phyloP scores from a whole-genome alignment of 2,329 filamentous ascomycete genomes.

The Colletotrichum simmondsii region DNA sequence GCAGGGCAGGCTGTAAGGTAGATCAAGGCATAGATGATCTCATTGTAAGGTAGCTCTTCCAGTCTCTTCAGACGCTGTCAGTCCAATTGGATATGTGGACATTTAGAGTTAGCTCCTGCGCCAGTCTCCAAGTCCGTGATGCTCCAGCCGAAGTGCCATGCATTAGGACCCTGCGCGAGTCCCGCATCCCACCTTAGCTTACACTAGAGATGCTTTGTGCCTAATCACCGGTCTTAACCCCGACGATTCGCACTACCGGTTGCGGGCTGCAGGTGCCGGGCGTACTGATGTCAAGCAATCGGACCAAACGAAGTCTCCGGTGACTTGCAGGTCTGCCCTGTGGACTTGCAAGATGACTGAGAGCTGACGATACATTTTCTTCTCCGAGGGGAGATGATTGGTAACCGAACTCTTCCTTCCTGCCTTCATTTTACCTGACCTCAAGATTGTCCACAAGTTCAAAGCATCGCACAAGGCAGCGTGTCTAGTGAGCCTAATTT shows the following conservation, averaged over 20 bases:
- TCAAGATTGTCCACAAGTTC: no score
- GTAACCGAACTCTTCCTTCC: background rate
- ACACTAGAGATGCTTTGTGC: no score
- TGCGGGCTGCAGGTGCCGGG: background rate
- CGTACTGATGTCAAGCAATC: background rate
- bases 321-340: background rate
- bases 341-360: background rate
- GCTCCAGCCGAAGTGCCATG: constrained; percentile 2
- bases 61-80: background rate
- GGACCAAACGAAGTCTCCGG: background rate
- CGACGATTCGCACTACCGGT: background rate
- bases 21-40: constrained; percentile 6
- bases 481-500: no score
- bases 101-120: constrained; percentile 15
- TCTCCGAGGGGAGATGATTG: background rate
- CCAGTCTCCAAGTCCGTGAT: constrained; percentile 9
- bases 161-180: background rate
- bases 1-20: background rate
- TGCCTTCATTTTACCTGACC: background rate
- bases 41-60: constrained; percentile 3
- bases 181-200: background rate
- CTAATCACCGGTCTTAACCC: constrained; percentile 11
- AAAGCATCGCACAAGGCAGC: no score
- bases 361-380: background rate
- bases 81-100: constrained; percentile 18